Base-by-base conservation (phyloP, 2,329 filamentous ascomycete species). In the Aurifilum marmelostoma region DNA sequence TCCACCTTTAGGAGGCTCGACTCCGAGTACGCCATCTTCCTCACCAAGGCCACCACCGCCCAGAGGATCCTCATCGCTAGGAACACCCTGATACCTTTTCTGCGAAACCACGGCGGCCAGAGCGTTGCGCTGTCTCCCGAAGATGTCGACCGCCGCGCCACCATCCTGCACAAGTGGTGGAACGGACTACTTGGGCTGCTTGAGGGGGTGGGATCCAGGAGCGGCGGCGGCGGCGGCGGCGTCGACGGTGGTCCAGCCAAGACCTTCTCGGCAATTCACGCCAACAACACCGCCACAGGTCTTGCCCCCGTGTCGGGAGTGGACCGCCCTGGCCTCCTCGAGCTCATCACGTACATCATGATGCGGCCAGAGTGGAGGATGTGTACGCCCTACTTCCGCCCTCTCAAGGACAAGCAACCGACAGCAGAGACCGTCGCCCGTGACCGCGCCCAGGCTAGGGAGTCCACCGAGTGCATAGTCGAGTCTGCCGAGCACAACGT, bases 101-200 rank as follows among this genome's bases (percentile, higher is more conserved):
- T 97, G 58, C 86, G 88, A 68, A 89, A 87, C 65, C 90, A 94
- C 74, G 86, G 87, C 70, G 81, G 86, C 43, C 90, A 95, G 37
- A 87, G 84, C 71, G 68, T 73, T 24, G 43, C 72, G 21, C 82
- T 97, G 60, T 83, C 87, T n/a, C 85, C 92, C 1, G 93, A 97
- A 80, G 93, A 97, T 76, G 80, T 97, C 59, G 94, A 97, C 75
- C 87, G 91, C 47, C 87, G 94, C 70, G 87, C 91, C 2, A 89
- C 89, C 59, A 92, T 97, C 62, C 81, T 97, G 69, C 93, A 96
- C 77, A 94, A 92, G 76, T 97, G 94, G 94, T 97, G 94, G 94
- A 90, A 85, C 58, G 90, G 88, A 1, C 82, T 97, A 52, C 81
- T 97, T 67, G 93, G 96, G 70, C 89, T 97, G 83, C 86, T 97